Conservation (phyloP, 352 stramenopile genomes). For the Phytopythium sindhum region DNA sequence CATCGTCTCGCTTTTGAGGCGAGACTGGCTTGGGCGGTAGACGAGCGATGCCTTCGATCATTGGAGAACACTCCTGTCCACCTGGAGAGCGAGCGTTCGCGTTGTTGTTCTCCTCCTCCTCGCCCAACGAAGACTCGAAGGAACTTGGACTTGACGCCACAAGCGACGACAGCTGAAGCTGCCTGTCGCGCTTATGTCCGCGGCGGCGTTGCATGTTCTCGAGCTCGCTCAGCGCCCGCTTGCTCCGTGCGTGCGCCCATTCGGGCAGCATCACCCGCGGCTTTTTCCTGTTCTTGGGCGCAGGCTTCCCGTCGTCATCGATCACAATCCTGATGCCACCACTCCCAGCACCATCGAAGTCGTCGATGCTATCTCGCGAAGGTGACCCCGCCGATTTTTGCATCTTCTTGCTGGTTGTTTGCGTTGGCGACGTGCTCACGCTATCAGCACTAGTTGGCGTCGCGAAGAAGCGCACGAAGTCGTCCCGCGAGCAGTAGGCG, state of each 20-base stretch:
- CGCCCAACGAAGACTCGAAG: background rate
- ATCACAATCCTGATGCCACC: background rate
- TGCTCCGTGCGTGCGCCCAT: conserved; percentile 68
- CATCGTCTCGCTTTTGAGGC: background rate
- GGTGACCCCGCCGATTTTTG: background rate
- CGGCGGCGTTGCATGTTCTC: conserved; percentile 27
- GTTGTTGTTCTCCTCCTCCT: conserved; percentile 4
- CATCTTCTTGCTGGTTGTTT: background rate
- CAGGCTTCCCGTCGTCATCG: conserved; percentile 3
- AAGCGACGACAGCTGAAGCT: conserved; percentile 3
- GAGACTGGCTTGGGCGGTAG: background rate
- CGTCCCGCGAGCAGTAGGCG: conserved; percentile 46
- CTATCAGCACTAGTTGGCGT: background rate
- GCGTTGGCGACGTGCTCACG: background rate
- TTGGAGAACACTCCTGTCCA: background rate
- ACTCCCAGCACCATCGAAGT: background rate
- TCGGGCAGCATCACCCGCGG: conserved; percentile 32
- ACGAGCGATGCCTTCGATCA: background rate
- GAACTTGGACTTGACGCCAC: background rate
- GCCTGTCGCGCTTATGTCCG: conserved; percentile 1
- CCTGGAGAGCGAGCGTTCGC: background rate
- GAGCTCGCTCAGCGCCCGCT: conserved; percentile 59
- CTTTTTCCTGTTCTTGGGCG: conserved; percentile 16
- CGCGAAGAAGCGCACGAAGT: conserved; percentile 52
- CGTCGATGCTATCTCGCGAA: background rate